These are phyloP conservation scores for Verticillium nubilum DNA, from an alignment of 2,329 filamentous ascomycete species.

Conservation along the genomic window DNA sequence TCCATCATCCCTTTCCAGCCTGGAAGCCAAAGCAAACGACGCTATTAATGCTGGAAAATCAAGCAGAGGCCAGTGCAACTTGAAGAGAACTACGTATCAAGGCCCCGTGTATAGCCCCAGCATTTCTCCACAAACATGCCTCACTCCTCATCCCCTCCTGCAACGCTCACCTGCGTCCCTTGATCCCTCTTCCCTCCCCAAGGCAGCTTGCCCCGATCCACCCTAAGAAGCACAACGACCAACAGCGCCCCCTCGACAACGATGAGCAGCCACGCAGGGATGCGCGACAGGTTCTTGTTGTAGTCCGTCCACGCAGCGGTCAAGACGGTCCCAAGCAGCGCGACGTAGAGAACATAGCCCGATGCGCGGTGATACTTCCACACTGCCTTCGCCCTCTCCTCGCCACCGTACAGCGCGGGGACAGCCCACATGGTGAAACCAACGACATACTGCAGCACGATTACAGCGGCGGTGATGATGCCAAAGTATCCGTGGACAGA, in stretches of 20 bases:
- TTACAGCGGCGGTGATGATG: slow-evolving; percentile 64
- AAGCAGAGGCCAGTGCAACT: no score
- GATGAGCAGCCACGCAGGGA: slow-evolving; percentile 72
- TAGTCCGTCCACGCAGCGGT: slow-evolving; percentile 74
- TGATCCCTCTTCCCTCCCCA: slow-evolving; percentile 9
- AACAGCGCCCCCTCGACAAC: slow-evolving; percentile 62
- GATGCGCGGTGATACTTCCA: slow-evolving; percentile 85
- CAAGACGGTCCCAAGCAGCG: slow-evolving; percentile 69
- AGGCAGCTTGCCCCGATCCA: slow-evolving; percentile 79
- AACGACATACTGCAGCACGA: slow-evolving; percentile 68
- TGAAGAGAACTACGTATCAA: no score
- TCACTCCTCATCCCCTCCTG: background rate
- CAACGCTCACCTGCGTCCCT: background rate
- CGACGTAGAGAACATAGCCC: slow-evolving; percentile 67
- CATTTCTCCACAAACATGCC: no score
- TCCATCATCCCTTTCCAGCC: no score
- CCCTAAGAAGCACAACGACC: slow-evolving; percentile 67
- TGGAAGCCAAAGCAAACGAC: no score
- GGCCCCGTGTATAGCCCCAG: no score
- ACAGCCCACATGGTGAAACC: slow-evolving; percentile 79
- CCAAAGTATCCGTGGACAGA: slow-evolving; percentile 80
- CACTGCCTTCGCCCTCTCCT: slow-evolving; percentile 71
- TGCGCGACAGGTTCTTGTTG: slow-evolving; percentile 60
- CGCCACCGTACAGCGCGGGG: slow-evolving; percentile 70
- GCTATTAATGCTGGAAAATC: no score